Conservation (phyloP, 306 rosid genomes). For the Castanospermum australe region DNA sequence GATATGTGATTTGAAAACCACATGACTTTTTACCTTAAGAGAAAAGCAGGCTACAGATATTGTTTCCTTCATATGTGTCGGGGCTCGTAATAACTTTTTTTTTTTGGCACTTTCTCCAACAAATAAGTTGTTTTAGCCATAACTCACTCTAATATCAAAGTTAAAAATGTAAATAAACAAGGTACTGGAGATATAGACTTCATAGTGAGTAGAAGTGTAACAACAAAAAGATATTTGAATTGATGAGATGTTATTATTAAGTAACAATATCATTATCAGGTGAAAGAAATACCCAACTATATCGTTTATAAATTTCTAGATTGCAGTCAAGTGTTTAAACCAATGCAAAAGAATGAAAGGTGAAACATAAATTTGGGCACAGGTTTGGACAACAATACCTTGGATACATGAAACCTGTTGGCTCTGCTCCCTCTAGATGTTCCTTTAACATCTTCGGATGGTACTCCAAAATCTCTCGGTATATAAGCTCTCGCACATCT, state of each 20-base stretch:
- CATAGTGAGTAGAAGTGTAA: neutral
- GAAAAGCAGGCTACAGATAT: neutral
- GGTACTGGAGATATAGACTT: neutral
- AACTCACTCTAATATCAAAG: neutral
- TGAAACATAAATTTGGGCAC: neutral
- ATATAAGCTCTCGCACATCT: slow-evolving; percentile 84
- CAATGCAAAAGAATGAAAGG: neutral
- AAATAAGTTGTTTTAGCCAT: neutral
- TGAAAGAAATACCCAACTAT: neutral
- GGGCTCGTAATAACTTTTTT: neutral
- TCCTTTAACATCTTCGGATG: slow-evolving; percentile 92
- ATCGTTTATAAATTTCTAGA: neutral
- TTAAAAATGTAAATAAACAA: neutral
- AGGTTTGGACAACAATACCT: slow-evolving; percentile 44
- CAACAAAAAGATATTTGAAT: neutral
- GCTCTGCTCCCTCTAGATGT: slow-evolving; percentile 78
- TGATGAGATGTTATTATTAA: neutral
- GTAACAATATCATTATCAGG: neutral
- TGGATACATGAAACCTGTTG: slow-evolving; percentile 81
- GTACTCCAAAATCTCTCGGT: slow-evolving; percentile 79
- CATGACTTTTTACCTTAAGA: neutral
- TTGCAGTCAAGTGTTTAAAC: neutral
- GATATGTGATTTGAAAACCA: neutral
- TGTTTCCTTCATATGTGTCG: neutral
- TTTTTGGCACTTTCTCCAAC: neutral